Evolutionary conservation across 1,284 basidiomycete genomes (phyloP).

Genomic region (Trametes sp.): DNA sequence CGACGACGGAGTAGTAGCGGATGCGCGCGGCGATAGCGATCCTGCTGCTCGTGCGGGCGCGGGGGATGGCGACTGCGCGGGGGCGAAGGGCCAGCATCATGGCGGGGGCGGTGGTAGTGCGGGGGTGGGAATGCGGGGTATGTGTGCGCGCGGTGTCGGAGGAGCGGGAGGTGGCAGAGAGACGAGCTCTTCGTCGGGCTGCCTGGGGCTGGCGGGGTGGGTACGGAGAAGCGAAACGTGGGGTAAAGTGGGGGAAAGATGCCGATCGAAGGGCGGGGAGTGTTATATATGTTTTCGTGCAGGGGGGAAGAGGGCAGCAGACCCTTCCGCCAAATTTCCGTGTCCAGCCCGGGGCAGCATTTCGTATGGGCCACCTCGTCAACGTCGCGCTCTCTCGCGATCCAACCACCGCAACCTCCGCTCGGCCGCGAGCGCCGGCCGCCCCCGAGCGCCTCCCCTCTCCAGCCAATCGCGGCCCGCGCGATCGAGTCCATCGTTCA

Average conservation of each 20-base stretch:
- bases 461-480: conserved; percentile 20
- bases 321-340: conserved; percentile 24
- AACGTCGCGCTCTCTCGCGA: not conserved
- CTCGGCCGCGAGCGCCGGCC: conserved; percentile 14
- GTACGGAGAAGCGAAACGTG: conserved; percentile 13
- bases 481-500: conserved; percentile 10
- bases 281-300: conserved; percentile 16
- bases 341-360: conserved; percentile 7
- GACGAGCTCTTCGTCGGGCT: conserved; percentile 9
- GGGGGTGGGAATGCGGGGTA: conserved; percentile 22
- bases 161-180: not conserved
- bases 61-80: conserved; percentile 34
- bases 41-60: conserved; percentile 32
- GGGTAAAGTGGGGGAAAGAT: conserved; percentile 21
- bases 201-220: not conserved
- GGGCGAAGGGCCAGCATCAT: conserved; percentile 39
- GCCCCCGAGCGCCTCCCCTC: conserved; percentile 8
- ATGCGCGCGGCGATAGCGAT: conserved; percentile 33
- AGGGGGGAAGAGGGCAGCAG: conserved; percentile 11
- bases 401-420: not conserved
- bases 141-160: conserved; percentile 15
- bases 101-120: conserved; percentile 1
- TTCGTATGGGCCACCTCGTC: not conserved
- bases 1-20: conserved; percentile 42
- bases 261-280: conserved; percentile 17